A percentile compares a stretch with the other conserved stretches of the same genome.
These are phyloP conservation scores for Syncephalastrum monosporum DNA, from an alignment of 371 early-diverging fungal species.

Conservation along the genomic window DNA sequence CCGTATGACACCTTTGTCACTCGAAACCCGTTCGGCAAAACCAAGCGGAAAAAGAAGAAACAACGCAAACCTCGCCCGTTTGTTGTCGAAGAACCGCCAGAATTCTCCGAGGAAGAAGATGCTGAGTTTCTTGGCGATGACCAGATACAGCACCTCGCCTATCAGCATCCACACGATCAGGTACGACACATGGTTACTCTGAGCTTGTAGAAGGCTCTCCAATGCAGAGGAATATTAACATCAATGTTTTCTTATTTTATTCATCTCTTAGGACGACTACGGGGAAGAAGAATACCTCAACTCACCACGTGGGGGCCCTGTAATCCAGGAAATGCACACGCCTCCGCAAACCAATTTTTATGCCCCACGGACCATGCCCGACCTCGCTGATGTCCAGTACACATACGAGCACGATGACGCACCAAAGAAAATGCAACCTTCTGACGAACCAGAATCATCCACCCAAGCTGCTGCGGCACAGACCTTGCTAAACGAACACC, in stretches of 20 bases:
- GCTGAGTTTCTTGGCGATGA: slow-evolving; percentile 47
- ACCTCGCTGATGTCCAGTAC: neutral
- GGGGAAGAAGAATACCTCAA: slow-evolving; percentile 31
- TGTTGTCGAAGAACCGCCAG: slow-evolving; percentile 20
- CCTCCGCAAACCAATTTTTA: slow-evolving; percentile 23
- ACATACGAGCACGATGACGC: slow-evolving; percentile 4
- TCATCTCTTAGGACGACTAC: slow-evolving; percentile 19
- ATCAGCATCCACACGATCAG: slow-evolving; percentile 1
- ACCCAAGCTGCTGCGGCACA: slow-evolving; percentile 24
- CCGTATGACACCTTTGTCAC: slow-evolving; percentile 26
- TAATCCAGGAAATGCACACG: slow-evolving; percentile 32
- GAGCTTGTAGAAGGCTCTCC: too few relatives aligned
- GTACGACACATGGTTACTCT: too few relatives aligned
- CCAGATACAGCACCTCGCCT: slow-evolving; percentile 33
- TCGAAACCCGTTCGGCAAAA: slow-evolving; percentile 41
- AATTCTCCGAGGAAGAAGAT: slow-evolving; percentile 27
- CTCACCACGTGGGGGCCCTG: slow-evolving; percentile 16
- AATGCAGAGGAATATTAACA: too few relatives aligned
- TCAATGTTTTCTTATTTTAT: too few relatives aligned
- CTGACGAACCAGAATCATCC: slow-evolving; percentile 3
- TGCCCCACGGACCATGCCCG: slow-evolving; percentile 33
- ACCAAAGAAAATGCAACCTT: neutral
- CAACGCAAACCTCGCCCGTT: slow-evolving; percentile 15
- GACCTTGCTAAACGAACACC: slow-evolving; percentile 21
- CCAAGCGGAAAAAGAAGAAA: slow-evolving; percentile 15